Percentiles rank a stretch among this genome's conserved stretches.
phyloP scores from a whole-genome alignment of 352 stramenopile genomes.

The Phytophthora pisi region DNA sequence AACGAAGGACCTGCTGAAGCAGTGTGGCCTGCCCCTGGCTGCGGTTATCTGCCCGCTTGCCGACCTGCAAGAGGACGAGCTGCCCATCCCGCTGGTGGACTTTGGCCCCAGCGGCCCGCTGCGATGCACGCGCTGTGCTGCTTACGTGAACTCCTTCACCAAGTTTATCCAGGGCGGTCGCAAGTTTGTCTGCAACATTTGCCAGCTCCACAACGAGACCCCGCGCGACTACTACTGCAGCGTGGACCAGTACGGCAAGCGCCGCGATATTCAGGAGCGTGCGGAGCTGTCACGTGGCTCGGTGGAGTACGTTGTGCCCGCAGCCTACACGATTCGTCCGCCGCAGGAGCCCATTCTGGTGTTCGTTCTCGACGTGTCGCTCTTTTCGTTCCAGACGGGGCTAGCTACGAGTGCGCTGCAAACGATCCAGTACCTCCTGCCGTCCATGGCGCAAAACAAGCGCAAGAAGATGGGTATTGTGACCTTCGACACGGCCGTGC shows the following conservation, averaged over 20 bases:
- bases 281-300: constrained; percentile 82
- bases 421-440: constrained; percentile 81
- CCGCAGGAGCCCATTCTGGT: constrained; percentile 88
- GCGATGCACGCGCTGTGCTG: constrained; percentile 83
- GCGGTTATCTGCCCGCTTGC: constrained; percentile 86
- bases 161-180: constrained; percentile 85
- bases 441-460: constrained; percentile 77
- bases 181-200: constrained; percentile 92
- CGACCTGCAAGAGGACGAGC: constrained; percentile 79
- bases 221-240: constrained; percentile 89
- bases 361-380: constrained; percentile 88
- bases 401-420: constrained; percentile 66
- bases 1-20: constrained; percentile 77
- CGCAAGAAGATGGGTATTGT: constrained; percentile 91
- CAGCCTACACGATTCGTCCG: constrained; percentile 82
- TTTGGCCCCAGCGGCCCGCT: constrained; percentile 82
- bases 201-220: constrained; percentile 82
- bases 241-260: constrained; percentile 85
- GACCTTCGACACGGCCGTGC: constrained; percentile 82
- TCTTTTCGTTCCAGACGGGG: constrained; percentile 82
- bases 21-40: constrained; percentile 79
- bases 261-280: constrained; percentile 80
- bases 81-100: constrained; percentile 86
- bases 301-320: constrained; percentile 86
- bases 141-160: constrained; percentile 90